Percentiles rank a stretch among this genome's conserved stretches.
These are phyloP conservation scores for Casuarina glauca DNA, from an alignment of 306 rosid genomes.

Conservation along the genomic window DNA sequence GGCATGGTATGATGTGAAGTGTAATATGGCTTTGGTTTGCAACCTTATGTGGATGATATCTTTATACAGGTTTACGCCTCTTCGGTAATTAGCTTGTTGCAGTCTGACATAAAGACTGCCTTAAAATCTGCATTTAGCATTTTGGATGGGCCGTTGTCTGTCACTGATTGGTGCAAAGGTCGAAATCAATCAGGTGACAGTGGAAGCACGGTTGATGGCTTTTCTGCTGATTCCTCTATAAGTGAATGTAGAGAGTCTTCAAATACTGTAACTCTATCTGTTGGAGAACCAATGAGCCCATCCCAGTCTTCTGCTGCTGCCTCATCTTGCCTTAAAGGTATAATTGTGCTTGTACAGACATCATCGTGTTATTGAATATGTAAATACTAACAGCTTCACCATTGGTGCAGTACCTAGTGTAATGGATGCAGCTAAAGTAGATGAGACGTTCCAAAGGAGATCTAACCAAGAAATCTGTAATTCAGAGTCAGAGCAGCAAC, in stretches of 20 bases:
- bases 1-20: conserved; percentile 1
- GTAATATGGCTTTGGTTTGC: conserved; percentile 22
- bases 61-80: conserved; percentile 80
- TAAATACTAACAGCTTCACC: conserved; percentile 29
- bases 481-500: conserved; percentile 77
- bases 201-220: conserved; percentile 66
- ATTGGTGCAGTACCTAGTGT: conserved; percentile 44
- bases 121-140: conserved; percentile 85
- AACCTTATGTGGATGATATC: conserved; percentile 25
- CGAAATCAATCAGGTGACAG: conserved; percentile 70
- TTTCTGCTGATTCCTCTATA: conserved; percentile 79
- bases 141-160: conserved; percentile 89
- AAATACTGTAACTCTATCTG: conserved; percentile 29
- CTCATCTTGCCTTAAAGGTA: conserved; percentile 81
- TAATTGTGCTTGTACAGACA: conserved; percentile 8
- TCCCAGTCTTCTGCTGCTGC: conserved; percentile 83
- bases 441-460: conserved; percentile 81
- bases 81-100: conserved; percentile 79
- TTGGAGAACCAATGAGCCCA: conserved; percentile 87
- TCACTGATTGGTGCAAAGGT: conserved; percentile 96
- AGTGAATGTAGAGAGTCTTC: conserved; percentile 86
- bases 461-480: conserved; percentile 65
- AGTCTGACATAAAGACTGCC: conserved; percentile 89
- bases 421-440: conserved; percentile 71
- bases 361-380: conserved; percentile 26